phyloP scores from a whole-genome alignment of 345 rosid genomes.

The Eucalyptus dawsonii region DNA sequence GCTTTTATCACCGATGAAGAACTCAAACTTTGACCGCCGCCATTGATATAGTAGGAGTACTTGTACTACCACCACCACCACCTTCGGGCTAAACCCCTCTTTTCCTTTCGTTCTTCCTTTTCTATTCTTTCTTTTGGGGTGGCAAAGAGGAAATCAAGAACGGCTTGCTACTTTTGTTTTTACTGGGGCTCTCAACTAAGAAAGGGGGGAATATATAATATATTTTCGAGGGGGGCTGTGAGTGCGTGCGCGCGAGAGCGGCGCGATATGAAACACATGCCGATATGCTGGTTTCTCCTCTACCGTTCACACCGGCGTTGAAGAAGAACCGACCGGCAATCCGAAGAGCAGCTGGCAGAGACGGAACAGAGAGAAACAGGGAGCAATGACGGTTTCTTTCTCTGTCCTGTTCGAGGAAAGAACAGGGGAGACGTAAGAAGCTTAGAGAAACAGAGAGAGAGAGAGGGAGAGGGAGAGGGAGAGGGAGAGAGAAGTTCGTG shows the following conservation, averaged over 20 bases:
- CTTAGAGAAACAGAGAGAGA: not conserved
- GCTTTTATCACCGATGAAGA: not conserved
- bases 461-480: not conserved
- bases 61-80: not conserved
- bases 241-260: not conserved
- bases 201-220: not conserved
- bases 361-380: not conserved
- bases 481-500: not conserved
- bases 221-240: not conserved
- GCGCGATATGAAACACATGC: not conserved
- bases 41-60: not conserved
- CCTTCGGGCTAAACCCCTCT: not conserved
- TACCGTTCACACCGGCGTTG: not conserved
- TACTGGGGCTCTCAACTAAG: not conserved
- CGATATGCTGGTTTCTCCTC: not conserved
- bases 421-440: not conserved
- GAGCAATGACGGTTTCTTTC: not conserved
- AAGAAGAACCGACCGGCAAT: not conserved
- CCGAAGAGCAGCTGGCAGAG: not conserved
- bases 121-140: not conserved
- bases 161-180: not conserved
- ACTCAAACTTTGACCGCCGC: constrained; percentile 7
- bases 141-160: not conserved
- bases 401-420: not conserved
- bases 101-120: too few species aligned